These are phyloP conservation scores for Byssothecium circinans DNA, from an alignment of 2,329 filamentous ascomycete species.

Conservation along the genomic window DNA sequence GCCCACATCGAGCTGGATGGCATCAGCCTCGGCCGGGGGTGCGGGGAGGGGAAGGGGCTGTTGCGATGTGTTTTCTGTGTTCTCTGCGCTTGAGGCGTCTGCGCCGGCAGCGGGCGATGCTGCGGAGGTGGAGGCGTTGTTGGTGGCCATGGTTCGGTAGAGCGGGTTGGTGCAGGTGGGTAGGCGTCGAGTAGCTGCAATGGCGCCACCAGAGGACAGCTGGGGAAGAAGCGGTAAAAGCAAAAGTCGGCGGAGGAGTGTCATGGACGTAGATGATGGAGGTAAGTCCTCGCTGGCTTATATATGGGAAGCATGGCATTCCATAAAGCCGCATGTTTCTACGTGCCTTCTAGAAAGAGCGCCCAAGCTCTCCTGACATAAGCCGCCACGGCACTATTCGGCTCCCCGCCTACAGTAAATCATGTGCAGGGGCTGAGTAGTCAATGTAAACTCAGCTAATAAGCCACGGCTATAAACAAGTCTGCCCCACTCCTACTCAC, in stretches of 20 bases:
- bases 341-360: too few relatives aligned
- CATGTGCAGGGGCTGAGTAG: too few relatives aligned
- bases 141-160: conserved; percentile 1
- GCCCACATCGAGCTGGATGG: conserved; percentile 40
- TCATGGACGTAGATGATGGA: neutral
- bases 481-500: too few relatives aligned
- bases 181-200: neutral
- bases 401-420: too few relatives aligned
- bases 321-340: too few relatives aligned
- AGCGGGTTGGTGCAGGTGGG: neutral
- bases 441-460: too few relatives aligned
- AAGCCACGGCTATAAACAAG: too few relatives aligned
- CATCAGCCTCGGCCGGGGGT: conserved; percentile 19
- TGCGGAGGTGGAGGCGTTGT: neutral
- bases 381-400: too few relatives aligned
- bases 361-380: too few relatives aligned
- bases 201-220: neutral
- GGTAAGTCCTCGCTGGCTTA: neutral
- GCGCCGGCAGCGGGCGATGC: neutral
- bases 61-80: neutral
- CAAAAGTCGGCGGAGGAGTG: neutral
- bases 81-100: neutral
- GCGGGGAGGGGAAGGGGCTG: conserved; percentile 15
- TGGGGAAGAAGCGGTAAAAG: neutral
- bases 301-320: too few relatives aligned